phyloP scores from a whole-genome alignment of 1,139 yeast genomes.

The Barnettozyma hawaiiensis region DNA sequence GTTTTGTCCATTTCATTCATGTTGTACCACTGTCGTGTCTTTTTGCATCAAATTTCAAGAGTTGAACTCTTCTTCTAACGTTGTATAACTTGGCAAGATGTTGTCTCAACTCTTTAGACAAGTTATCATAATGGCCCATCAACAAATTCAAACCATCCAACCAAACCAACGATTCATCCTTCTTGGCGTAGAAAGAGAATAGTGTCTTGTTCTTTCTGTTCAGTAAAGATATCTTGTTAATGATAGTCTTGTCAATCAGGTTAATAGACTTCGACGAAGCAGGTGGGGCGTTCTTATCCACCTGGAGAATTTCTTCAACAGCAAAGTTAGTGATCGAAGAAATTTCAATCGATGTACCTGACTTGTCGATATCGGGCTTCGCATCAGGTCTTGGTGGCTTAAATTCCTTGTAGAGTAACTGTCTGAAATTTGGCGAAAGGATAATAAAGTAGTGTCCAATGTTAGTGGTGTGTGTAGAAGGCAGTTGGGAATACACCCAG shows the following conservation, averaged over 20 bases:
- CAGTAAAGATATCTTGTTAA: slow-evolving; percentile 47
- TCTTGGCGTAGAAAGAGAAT: slow-evolving; percentile 63
- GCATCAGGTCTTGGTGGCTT: slow-evolving; percentile 39
- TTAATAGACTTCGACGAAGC: slow-evolving; percentile 39
- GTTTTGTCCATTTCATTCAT: too few species aligned
- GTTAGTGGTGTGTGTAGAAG: slow-evolving; percentile 35
- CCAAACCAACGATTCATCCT: slow-evolving; percentile 70
- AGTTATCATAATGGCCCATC: slow-evolving; percentile 31
- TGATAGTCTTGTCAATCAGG: slow-evolving; percentile 48
- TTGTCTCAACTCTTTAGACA: slow-evolving; percentile 53
- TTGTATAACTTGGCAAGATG: slow-evolving; percentile 56
- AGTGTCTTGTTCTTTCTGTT: slow-evolving; percentile 39
- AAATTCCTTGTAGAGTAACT: slow-evolving; percentile 57
- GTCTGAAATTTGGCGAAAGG: slow-evolving; percentile 67
- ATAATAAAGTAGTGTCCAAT: slow-evolving; percentile 49
- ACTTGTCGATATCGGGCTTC: slow-evolving; percentile 54
- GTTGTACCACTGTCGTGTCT: neutral
- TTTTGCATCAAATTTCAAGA: slow-evolving; percentile 29
- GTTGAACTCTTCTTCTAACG: slow-evolving; percentile 60
- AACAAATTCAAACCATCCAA: slow-evolving; percentile 72
- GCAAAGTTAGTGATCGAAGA: slow-evolving; percentile 37
- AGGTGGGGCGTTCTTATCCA: slow-evolving; percentile 21
- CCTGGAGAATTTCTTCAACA: slow-evolving; percentile 40
- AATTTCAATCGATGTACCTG: slow-evolving; percentile 34
- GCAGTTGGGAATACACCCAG: slow-evolving; percentile 73